Evolutionary conservation across 1,139 yeast genomes (phyloP), one percentile per base, ranked within the genome.

Genomic region (Pichia sp.): DNA sequence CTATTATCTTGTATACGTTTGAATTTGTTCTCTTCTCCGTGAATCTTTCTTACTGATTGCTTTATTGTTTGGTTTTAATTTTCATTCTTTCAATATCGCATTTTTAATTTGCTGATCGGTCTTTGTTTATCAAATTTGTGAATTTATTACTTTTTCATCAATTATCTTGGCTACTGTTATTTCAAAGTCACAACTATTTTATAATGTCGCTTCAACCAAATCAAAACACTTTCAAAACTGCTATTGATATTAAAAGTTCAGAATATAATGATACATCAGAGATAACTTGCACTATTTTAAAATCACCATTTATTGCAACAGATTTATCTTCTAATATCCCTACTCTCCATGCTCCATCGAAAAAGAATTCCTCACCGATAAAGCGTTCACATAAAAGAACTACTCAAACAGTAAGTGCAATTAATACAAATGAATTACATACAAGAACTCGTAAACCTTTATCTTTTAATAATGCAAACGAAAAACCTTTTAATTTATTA

Each of bases 401-500:
- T 2, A 11, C 27, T 25, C 33, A 4, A 16, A n/a, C 10, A 32
- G 12, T 16, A 20, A 34, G 37, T 10, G 25, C 45, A 31, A 41
- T 45, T 4, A 30, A 34, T 23, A 30, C 31, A 16, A 28, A 28
- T 3, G 29, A 7, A 22, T 22, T 45, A 4, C 25, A 41, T 23
- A 20, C 35, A 11, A 37, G 43, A 25, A 45, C 37, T 22, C 33
- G 48, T 9, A 36, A 38, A 30, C 44, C 46, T 5, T 37, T 46
- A 31, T 16, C 11, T 3, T 37, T 46, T 28, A 11, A 23, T 32
- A 32, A 16, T 25, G 10, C 26, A 8, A 35, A 26, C 9, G 22
- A 34, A 8, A 16, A 16, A 10, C 4, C 42, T 2, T 51, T 52
- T 7, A 54, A 48, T 43, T 30, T 56, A 3, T 40, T 60, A 34